These are phyloP conservation scores for Pistacia atlantica DNA, from an alignment of 345 rosid genomes.

Conservation along the genomic window DNA sequence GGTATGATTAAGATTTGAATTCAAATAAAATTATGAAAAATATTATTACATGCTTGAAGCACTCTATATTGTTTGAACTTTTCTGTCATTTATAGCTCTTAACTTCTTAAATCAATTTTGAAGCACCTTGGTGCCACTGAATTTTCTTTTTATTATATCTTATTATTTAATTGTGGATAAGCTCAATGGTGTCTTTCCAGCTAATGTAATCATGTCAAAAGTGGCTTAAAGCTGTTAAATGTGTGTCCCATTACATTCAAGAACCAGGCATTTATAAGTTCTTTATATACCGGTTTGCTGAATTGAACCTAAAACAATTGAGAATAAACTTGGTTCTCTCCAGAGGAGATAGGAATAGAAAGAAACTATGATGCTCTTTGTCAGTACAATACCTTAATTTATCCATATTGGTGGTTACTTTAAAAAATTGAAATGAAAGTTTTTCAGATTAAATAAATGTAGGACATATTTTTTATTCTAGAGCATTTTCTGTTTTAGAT, in stretches of 20 bases:
- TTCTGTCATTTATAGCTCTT: no score
- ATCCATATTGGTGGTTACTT: background rate
- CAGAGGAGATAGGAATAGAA: background rate
- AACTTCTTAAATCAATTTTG: no score
- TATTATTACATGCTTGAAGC: no score
- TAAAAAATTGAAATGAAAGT: background rate
- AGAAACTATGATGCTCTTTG: background rate
- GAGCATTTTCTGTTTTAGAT: conserved; percentile 1
- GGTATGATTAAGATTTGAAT: background rate
- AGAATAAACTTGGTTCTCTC: background rate
- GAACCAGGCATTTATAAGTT: background rate
- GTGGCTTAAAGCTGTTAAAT: no score
- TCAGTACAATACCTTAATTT: background rate
- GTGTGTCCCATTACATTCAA: background rate
- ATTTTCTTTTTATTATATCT: no score
- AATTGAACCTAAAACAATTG: background rate
- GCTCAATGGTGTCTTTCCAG: no score
- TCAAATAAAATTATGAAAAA: background rate
- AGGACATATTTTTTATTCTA: background rate
- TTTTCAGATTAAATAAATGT: background rate
- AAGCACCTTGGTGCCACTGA: no score
- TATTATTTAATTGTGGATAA: no score
- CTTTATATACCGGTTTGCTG: background rate
- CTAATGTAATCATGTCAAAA: no score
- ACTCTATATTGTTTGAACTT: no score